Evolutionary conservation across 192 early-diverging fungal species (phyloP), one percentile per base, ranked within the genome.

Genomic region (Podochytrium sp.): DNA sequence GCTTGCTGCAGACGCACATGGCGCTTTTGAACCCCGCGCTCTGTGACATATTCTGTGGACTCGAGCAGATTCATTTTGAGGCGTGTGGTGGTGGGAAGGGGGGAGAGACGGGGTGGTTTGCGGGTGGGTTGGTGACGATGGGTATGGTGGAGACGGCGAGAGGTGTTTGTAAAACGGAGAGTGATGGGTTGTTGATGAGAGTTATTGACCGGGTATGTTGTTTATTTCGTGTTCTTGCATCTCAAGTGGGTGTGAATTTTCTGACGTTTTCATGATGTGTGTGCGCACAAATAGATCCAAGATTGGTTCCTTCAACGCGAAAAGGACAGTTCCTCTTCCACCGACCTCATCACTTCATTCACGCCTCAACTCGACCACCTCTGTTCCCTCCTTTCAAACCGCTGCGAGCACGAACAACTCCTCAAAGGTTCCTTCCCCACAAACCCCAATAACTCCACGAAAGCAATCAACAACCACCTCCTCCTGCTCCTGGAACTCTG

Each of bases 401-500:
- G 52, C 52, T 4, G 52, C 52, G 52, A 55, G 4, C 29, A 47
- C 5, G n/a, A 55, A 25, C 52, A 55, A 14, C 5, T 23, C 52
- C n/a, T 18, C 23, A 25, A 25, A 55, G 29, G 20, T 47, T 47
- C 43, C 7, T 47, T 20, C 20, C 10, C 10, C 7, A 47, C 43
- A 7, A 47, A 16, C 16, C 34, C 38, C 10, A 32, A n/a, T 3
- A n/a, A n/a, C n/a, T n/a, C n/a, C n/a, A n/a, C n/a, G n/a, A n/a
- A n/a, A n/a, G n/a, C n/a, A n/a, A n/a, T n/a, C n/a, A n/a, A n/a
- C n/a, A 49, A 18, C 3, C 52, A 71, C 37, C 29, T 71, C 1
- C 20, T 71, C 14, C 41, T 59, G 25, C 37, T 71, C 29, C 40
- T 71, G 12, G 69, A 71, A 40, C 56, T 71, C 20, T 43, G 33